Conservation (phyloP, 441 rosid species). For the Flueggea neowawraea region DNA sequence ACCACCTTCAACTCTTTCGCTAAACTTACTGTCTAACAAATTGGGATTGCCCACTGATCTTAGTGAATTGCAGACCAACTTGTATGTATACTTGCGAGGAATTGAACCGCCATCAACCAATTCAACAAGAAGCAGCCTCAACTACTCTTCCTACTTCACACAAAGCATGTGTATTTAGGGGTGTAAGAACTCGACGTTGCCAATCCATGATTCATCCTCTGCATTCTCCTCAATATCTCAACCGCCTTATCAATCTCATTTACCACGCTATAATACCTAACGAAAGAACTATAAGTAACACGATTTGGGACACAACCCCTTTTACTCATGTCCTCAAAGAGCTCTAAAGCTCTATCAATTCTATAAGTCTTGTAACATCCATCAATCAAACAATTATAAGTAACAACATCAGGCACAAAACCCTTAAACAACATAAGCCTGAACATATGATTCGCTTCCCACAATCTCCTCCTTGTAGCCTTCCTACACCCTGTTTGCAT, state of each 20-base stretch:
- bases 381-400: constrained; percentile 86
- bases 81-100: constrained; percentile 22
- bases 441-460: constrained; percentile 86
- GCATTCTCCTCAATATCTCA: constrained; percentile 76
- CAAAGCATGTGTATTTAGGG: constrained; percentile 66
- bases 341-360: constrained; percentile 74
- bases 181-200: constrained; percentile 67
- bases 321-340: constrained; percentile 68
- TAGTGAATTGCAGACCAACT: neutral
- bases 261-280: constrained; percentile 68
- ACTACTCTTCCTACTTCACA: constrained; percentile 56
- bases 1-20: constrained; percentile 42
- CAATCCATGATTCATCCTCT: constrained; percentile 57
- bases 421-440: constrained; percentile 78
- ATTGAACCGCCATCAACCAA: constrained; percentile 61
- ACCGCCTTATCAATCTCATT: constrained; percentile 76
- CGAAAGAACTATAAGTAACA: constrained; percentile 71
- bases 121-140: constrained; percentile 66
- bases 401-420: constrained; percentile 65
- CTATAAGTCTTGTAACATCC: constrained; percentile 79
- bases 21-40: constrained; percentile 21
- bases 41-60: no score
- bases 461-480: constrained; percentile 72
- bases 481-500: constrained; percentile 83
- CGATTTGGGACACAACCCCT: constrained; percentile 66